Evolutionary conservation across 2,329 filamentous ascomycete genomes (phyloP).

Genomic region (Ilyonectria robusta): DNA sequence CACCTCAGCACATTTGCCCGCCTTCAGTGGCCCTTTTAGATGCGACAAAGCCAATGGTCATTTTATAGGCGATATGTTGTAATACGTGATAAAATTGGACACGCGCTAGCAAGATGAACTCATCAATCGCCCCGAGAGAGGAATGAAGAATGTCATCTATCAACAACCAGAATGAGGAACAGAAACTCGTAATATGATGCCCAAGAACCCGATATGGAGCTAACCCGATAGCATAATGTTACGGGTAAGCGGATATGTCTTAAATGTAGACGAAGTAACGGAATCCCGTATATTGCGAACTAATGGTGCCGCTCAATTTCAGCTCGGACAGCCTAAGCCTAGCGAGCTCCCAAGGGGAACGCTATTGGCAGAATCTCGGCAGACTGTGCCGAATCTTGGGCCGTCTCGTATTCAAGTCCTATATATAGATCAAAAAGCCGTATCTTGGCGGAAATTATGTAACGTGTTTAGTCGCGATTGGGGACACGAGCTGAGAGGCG

Average conservation of each 20-base stretch:
- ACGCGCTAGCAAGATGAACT: too few relatives aligned
- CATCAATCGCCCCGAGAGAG: too few relatives aligned
- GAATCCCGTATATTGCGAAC: neutral
- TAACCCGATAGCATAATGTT: neutral
- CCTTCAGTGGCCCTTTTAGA: too few relatives aligned
- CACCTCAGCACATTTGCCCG: too few relatives aligned
- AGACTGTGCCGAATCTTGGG: neutral
- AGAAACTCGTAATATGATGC: neutral
- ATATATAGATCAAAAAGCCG: neutral
- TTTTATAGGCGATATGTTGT: too few relatives aligned
- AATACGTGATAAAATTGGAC: too few relatives aligned
- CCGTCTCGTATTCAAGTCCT: neutral
- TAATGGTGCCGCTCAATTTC: neutral
- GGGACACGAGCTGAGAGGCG: neutral
- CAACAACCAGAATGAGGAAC: too few relatives aligned
- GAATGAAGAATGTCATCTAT: too few relatives aligned
- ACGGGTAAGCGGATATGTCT: neutral
- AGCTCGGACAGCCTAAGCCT: neutral
- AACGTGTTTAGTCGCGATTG: neutral
- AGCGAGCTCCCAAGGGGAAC: too few relatives aligned
- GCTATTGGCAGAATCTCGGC: neutral
- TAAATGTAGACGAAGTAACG: neutral
- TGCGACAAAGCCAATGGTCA: too few relatives aligned
- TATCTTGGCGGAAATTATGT: neutral
- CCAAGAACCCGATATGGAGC: neutral